Base-by-base conservation (phyloP, 164 flowering plant genomes). In the Protea cynaroides region DNA sequence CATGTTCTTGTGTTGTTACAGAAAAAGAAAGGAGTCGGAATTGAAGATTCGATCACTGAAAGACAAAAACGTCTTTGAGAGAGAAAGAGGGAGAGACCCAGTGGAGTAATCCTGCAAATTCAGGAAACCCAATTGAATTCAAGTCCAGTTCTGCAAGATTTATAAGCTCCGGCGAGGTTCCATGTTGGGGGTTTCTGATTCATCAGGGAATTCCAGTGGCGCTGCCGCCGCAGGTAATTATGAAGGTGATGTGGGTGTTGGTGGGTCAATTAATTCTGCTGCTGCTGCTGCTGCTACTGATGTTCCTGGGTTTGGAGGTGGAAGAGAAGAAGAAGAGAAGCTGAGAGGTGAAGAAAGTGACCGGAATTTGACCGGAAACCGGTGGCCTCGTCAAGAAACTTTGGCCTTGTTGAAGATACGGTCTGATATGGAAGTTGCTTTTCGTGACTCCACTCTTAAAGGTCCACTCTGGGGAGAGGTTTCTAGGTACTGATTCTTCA, bases 391-490 rank as follows among this genome's bases (percentile, higher is more conserved):
- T 6, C 71, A 81, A 21, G 93, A 87, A 62, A 87, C 93, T 29
- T 63, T 83, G 65, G 86, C 84, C 65, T 67, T 87, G 80, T 66
- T 87, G 65, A 71, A 72, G 75, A 74, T 85, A 68, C 78, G 92
- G 79, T 81, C 86, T 9, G 85, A 82, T 0, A 83, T 87, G 93
- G 90, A 81, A 38, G 47, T 37, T 62, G 71, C 71, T 0, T 87
- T 83, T 67, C 71, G 79, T 17, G 84, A 85, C 50, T 63, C 86
- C 8, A 61, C 59, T 25, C 37, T 64, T 25, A 85, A 87, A 73
- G 81, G 75, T 59, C 90, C 86, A 55, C 88, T 87, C 8, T 87
- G 93, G 93, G 87, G 85, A 50, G 84, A 82, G 56, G 84, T 87
- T 70, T 82, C 90, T 19, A 83, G 93, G 93, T 86, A 46, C 59